Base-by-base conservation (phyloP, 208 protist genomes). In the Leishmania aethiopica region DNA sequence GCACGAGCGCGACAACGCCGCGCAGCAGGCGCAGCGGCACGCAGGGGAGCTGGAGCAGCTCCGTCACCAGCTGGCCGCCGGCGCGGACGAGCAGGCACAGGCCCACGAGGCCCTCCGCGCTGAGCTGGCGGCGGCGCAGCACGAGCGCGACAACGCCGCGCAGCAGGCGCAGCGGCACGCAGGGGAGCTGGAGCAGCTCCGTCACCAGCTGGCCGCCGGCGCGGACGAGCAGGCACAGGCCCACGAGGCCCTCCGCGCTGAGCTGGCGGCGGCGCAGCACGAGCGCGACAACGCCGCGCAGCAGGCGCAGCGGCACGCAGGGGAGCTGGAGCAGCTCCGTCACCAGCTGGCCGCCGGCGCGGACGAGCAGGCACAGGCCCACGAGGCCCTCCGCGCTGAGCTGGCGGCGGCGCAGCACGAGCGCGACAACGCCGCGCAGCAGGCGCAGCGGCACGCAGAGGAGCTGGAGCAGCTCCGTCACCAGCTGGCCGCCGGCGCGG, bases 141-240 rank as follows among this genome's bases (percentile, higher is more conserved):
- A 51, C 6, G 37, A 72, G 37, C 67, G 67, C 37, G 67, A 72
- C 67, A 40, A 72, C 67, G 67, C 67, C 19, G 67, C 25, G 40
- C 67, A 72, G 67, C 35, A 49, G 67, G 67, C 67, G 22, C 67
- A 72, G 67, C 67, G 47, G 67, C 67, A 47, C 19, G 40, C 35
- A 1, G 7, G 75, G 19, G 81, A 81, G 28, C 22, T 85, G 55
- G 53, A n/a, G n/a, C 37, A 80, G 4, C 79, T 87, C 1, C 70
- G 66, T 8, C 32, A 72, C 55, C 55, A 60, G 55, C 6, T 60
- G 22, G 55, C 55, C 55, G 55, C 37, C 37, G 22, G 55, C 22
- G 55, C 55, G 55, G 55, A n/a, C 55, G 55, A 60, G 55, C 55
- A 60, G 55, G 55, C 25, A 8, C 55, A 60, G 55, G 22, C 15